Evolutionary conservation across 2,329 filamentous ascomycete species (phyloP).

Genomic region (Pseudonectria buxi): DNA sequence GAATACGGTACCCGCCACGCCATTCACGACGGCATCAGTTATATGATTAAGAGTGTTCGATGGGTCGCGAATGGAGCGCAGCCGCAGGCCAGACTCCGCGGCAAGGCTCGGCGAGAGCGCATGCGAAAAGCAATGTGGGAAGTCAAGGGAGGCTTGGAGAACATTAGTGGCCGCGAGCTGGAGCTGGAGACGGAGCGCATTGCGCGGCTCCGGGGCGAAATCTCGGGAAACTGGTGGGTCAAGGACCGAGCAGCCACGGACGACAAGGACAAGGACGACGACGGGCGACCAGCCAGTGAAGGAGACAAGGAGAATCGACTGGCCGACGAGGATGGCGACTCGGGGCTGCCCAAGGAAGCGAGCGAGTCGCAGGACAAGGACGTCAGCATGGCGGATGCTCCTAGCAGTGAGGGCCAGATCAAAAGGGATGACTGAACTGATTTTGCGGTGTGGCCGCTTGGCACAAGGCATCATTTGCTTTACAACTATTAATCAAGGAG

Average conservation of each 20-base stretch:
- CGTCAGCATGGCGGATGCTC: conserved; percentile 25
- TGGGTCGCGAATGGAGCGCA: conserved; percentile 76
- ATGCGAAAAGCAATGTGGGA: conserved; percentile 51
- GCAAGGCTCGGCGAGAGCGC: conserved; percentile 48
- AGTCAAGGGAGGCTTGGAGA: conserved; percentile 33
- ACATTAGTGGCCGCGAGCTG: conserved; percentile 22
- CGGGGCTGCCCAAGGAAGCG: conserved; percentile 4
- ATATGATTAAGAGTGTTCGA: conserved; percentile 71
- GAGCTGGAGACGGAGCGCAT: conserved; percentile 19
- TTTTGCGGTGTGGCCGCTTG: neutral
- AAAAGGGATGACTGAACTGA: no score
- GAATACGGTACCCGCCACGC: conserved; percentile 35
- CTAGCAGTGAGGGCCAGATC: no score
- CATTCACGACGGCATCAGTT: conserved; percentile 80
- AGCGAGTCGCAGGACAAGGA: conserved; percentile 18
- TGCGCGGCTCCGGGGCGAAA: conserved; percentile 22
- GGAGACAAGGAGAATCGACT: conserved; percentile 44
- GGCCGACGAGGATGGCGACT: conserved; percentile 8
- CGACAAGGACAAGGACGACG: conserved; percentile 23
- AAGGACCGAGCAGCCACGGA: conserved; percentile 19
- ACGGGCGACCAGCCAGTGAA: conserved; percentile 25
- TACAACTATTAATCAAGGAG: conserved; percentile 11
- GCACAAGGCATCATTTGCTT: conserved; percentile 4
- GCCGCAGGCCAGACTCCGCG: conserved; percentile 48
- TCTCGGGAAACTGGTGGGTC: conserved; percentile 29